Evolutionary conservation across 257 asterid species (phyloP).

Genomic region (Lycium barbarum): DNA sequence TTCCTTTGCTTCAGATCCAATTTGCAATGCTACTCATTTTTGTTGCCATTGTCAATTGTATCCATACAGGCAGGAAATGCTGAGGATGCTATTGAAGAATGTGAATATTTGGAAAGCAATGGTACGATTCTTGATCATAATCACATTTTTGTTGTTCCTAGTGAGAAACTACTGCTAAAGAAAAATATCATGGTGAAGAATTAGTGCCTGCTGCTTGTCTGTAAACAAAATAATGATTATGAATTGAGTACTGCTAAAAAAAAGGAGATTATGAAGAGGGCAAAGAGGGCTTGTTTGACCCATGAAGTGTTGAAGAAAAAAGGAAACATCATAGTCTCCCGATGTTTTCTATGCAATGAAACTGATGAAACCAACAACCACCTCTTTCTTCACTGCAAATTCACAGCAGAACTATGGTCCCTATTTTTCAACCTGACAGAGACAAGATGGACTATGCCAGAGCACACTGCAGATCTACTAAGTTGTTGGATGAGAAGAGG

Average conservation of each 20-base stretch:
- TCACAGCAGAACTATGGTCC: no score
- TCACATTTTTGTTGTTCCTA: background rate
- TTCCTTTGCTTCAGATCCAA: constrained; percentile 18
- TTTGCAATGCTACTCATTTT: constrained; percentile 1
- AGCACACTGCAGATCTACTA: no score
- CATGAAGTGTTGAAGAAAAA: no score
- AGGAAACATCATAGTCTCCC: no score
- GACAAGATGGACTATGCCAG: no score
- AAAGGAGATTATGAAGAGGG: background rate
- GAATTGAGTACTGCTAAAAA: background rate
- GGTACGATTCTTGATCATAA: constrained; percentile 55
- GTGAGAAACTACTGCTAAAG: background rate
- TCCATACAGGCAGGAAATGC: constrained; percentile 78
- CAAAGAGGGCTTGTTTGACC: no score
- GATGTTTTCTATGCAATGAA: no score
- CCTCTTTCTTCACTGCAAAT: no score
- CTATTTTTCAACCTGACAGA: no score
- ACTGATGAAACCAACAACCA: no score
- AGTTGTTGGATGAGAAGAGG: no score
- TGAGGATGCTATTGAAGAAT: constrained; percentile 73
- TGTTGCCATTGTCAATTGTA: constrained; percentile 10
- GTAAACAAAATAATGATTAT: constrained; percentile 3
- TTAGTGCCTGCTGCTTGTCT: constrained; percentile 16
- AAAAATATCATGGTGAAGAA: constrained; percentile 13
- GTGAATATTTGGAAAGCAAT: constrained; percentile 68